A percentile compares a stretch with the other conserved stretches of the same genome.
Evolutionary conservation across 352 stramenopile species (phyloP).

Genomic region (Phytophthora melonis): DNA sequence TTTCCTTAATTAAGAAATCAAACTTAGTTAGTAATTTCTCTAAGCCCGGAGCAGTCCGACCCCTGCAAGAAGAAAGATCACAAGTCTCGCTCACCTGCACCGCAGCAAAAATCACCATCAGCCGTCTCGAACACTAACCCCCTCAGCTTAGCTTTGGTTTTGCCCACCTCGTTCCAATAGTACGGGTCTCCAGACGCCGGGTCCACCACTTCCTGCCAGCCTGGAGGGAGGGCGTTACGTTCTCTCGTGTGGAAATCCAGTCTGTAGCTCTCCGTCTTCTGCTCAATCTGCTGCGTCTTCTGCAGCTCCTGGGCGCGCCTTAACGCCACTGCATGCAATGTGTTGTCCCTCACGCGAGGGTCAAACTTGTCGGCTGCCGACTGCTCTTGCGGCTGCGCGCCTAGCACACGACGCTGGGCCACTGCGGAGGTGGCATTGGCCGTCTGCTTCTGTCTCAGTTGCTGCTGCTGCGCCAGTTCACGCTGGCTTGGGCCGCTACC

Average conservation of each 20-base stretch:
- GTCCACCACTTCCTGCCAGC: constrained; percentile 68
- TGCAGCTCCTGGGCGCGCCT: constrained; percentile 56
- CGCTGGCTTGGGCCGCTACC: constrained; percentile 73
- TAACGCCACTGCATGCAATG: constrained; percentile 67
- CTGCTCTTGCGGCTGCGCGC: constrained; percentile 23
- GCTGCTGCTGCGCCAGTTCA: constrained; percentile 69
- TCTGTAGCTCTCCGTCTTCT: constrained; percentile 28
- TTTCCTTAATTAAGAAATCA: neutral
- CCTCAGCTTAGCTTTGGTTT: neutral
- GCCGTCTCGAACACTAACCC: constrained; percentile 2
- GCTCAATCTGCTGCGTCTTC: constrained; percentile 32
- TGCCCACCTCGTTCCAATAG: constrained; percentile 82
- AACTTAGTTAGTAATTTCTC: neutral
- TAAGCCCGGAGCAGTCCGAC: neutral
- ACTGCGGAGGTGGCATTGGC: constrained; percentile 55
- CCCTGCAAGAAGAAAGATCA: neutral
- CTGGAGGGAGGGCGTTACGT: constrained; percentile 42
- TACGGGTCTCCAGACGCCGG: constrained; percentile 64
- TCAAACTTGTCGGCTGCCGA: constrained; percentile 40
- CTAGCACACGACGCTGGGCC: constrained; percentile 50
- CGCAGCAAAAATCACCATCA: constrained; percentile 15
- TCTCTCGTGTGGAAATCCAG: constrained; percentile 20
- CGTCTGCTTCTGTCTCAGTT: constrained; percentile 57
- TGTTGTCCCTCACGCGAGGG: constrained; percentile 77
- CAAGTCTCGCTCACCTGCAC: neutral